Percentiles rank a stretch among this genome's conserved stretches.
Conservation (phyloP, 2,329 filamentous ascomycete species). For the Aspergillus arachidicola region DNA sequence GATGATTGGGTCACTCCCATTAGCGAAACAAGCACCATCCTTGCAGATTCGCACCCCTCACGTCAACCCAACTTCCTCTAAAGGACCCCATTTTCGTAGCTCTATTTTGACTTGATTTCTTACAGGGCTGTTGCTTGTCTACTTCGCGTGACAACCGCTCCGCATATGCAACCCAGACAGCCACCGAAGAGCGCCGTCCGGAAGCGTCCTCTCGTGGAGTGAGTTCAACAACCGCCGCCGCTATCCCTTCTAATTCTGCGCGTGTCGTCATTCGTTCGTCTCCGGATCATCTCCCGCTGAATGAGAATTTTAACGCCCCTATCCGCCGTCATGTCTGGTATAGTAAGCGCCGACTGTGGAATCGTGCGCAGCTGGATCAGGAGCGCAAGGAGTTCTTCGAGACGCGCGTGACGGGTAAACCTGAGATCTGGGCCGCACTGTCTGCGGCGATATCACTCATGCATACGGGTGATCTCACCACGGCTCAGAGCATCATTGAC, state of each 20-base stretch:
- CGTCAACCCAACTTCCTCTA: background rate
- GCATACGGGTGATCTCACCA: conserved; percentile 63
- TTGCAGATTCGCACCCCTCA: conserved; percentile 1
- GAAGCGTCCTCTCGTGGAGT: conserved; percentile 21
- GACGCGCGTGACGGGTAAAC: conserved; percentile 75
- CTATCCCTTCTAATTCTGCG: conserved; percentile 19
- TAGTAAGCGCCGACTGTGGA: conserved; percentile 68
- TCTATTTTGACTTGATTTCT: background rate
- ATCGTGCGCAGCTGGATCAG: conserved; percentile 64
- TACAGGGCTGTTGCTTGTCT: conserved; percentile 46
- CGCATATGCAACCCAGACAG: conserved; percentile 26
- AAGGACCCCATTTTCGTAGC: background rate
- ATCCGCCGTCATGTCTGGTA: conserved; percentile 68
- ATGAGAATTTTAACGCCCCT: conserved; percentile 70
- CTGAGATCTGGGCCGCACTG: conserved; percentile 80
- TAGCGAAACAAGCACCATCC: background rate
- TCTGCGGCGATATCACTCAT: conserved; percentile 68
- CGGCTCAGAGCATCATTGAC: conserved; percentile 78
- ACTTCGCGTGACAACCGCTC: conserved; percentile 35
- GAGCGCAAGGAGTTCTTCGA: conserved; percentile 88
- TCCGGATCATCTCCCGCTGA: conserved; percentile 33
- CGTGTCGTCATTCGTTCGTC: conserved; percentile 12
- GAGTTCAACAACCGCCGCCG: conserved; percentile 14
- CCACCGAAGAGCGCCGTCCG: conserved; percentile 27
- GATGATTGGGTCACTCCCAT: background rate